Evolutionary conservation across 2,329 filamentous ascomycete species (phyloP).

Genomic region (Hypoxylon sp.): DNA sequence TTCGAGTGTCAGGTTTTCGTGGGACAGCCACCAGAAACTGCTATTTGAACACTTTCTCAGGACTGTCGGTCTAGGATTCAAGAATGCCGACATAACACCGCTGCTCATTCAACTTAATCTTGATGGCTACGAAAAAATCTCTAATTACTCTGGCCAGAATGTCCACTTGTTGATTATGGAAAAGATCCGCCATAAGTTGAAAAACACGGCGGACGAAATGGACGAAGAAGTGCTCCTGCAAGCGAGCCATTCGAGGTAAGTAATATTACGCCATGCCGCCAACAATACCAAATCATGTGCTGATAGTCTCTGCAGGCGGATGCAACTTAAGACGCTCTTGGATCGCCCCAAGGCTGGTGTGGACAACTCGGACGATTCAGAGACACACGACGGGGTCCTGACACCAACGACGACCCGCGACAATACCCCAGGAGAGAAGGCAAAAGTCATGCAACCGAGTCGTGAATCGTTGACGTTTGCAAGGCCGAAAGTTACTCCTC

Average conservation of each 20-base stretch:
- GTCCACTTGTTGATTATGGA: constrained; percentile 20
- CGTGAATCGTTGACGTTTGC: constrained; percentile 19
- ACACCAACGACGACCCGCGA: too few relatives aligned
- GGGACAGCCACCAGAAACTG: constrained; percentile 20
- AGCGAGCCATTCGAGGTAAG: constrained; percentile 21
- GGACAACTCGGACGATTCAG: neutral
- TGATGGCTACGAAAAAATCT: constrained; percentile 26
- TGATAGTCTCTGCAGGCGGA: too few relatives aligned
- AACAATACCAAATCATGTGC: too few relatives aligned
- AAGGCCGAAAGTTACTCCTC: neutral
- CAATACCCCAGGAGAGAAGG: neutral
- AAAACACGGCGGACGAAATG: constrained; percentile 12
- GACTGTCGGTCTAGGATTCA: constrained; percentile 8
- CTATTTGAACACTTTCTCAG: constrained; percentile 20
- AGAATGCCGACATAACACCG: constrained; percentile 14
- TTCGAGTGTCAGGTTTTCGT: constrained; percentile 16
- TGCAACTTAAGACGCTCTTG: too few relatives aligned
- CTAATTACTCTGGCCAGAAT: constrained; percentile 13
- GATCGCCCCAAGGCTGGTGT: too few relatives aligned
- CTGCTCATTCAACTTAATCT: constrained; percentile 26
- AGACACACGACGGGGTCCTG: neutral
- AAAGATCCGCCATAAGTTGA: constrained; percentile 27
- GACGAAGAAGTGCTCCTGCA: neutral
- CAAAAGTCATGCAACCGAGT: neutral
- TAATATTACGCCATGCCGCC: neutral